Evolutionary conservation across 2,329 filamentous ascomycete genomes (phyloP), one percentile per base, ranked within the genome.

Genomic region (Colletotrichum cuscutae): DNA sequence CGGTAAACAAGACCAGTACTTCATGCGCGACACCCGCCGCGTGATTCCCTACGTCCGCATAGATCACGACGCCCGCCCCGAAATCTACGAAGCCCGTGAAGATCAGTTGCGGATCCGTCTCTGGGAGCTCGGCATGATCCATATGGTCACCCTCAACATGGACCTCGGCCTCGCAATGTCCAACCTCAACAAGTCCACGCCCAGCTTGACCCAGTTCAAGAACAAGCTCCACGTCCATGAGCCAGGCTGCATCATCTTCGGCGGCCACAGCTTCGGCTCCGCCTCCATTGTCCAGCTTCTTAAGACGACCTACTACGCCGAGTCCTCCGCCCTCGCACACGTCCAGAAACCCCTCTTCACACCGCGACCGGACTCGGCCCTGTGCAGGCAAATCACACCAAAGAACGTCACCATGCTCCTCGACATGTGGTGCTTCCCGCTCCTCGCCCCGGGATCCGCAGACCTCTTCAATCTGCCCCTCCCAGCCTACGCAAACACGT

Each of bases 191-290:
- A 80, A 84, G 1, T 85, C 85, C 0, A 84, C 81, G 0, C 78
- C 82, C 0, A 80, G 89, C 4, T 84, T 96, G 0, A 80, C 83
- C 12, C 88, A 89, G 78, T 92, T 97, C 72, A 81, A 85, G 30
- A 83, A 85, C n/a, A 84, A 84, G 66, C 86, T 97, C 59, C 88
- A 94, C 74, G 87, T 97, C 4, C 89, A 92, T 71, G 86, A 89
- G 9, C 93, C 94, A 0, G 94, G 94, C 1, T 89, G 88, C 65
- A 90, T 97, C 58, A 89, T 92, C 54, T 96, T 94, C 79, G 90
- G 89, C 0, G 95, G 95, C 4, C 95, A 97, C 81, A 95, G 92
- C 22, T 97, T 97, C 76, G 95, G 95, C 26, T 92, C 91, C 1
- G 89, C 93, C 1, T 94, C 93, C 0, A 86, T 90, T 24, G 87